These are phyloP conservation scores for Cetraspora pellucida DNA, from an alignment of 192 early-diverging fungal genomes.

Conservation along the genomic window DNA sequence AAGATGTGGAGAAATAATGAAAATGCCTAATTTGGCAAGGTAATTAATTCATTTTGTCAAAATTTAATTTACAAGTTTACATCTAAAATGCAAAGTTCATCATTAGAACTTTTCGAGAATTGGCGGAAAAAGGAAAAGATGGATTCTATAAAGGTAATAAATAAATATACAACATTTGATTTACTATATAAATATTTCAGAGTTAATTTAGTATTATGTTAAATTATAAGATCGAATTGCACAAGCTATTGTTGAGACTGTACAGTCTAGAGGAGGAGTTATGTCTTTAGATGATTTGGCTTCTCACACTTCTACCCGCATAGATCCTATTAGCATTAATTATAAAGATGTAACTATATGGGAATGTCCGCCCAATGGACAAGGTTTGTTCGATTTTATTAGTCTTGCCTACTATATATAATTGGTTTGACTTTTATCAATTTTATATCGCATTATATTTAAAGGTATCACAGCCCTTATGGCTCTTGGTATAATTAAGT, in stretches of 20 bases:
- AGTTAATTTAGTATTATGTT: background rate
- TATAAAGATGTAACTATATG: slow-evolving; percentile 62
- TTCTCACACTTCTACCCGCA: slow-evolving; percentile 52
- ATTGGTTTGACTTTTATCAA: background rate
- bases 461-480: slow-evolving; percentile 68
- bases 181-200: slow-evolving; percentile 1
- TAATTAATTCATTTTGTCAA: slow-evolving; percentile 39
- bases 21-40: slow-evolving; percentile 58
- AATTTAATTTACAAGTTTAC: background rate
- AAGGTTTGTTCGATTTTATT: slow-evolving; percentile 31
- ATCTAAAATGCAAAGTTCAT: background rate
- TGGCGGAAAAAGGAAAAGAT: slow-evolving; percentile 63
- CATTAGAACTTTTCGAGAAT: slow-evolving; percentile 51
- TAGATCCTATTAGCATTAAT: slow-evolving; percentile 63
- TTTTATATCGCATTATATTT: background rate
- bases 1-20: slow-evolving; percentile 61
- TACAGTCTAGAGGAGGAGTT: slow-evolving; percentile 57
- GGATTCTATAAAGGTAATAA: slow-evolving; percentile 63
- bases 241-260: slow-evolving; percentile 61
- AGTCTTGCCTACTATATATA: background rate
- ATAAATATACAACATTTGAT: background rate
- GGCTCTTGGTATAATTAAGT: slow-evolving; percentile 67
- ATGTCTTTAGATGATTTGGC: slow-evolving; percentile 69
- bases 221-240: slow-evolving; percentile 57
- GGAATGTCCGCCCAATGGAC: slow-evolving; percentile 79